Evolutionary conservation across 2,329 filamentous ascomycete species (phyloP).

Genomic region (Monilinia fructicola): DNA sequence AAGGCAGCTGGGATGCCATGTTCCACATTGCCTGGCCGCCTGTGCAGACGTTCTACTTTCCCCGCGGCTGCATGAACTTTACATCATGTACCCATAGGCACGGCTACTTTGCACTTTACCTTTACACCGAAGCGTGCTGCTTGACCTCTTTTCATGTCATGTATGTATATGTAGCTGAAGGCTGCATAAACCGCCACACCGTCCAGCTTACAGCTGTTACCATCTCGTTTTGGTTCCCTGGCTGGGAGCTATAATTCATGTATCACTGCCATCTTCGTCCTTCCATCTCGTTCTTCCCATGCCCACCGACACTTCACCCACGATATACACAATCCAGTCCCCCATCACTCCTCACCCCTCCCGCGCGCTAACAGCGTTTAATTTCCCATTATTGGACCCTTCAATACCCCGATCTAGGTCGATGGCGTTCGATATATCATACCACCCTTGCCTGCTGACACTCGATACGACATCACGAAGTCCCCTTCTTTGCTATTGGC

Average conservation of each 20-base stretch:
- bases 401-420: constrained; percentile 16
- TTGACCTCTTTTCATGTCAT: background rate
- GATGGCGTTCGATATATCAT: constrained; percentile 25
- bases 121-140: constrained; percentile 16
- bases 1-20: background rate
- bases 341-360: constrained; percentile 2
- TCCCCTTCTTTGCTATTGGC: constrained; percentile 2
- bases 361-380: constrained; percentile 26
- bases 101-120: constrained; percentile 15
- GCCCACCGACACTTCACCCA: background rate
- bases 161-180: constrained; percentile 11
- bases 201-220: constrained; percentile 5
- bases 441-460: constrained; percentile 24
- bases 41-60: constrained; percentile 19
- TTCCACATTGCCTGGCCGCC: background rate
- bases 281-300: background rate
- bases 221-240: background rate
- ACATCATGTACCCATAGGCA: constrained; percentile 15
- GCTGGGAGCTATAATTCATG: constrained; percentile 5
- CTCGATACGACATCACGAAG: constrained; percentile 12
- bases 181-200: constrained; percentile 3
- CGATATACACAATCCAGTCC: constrained; percentile 6
- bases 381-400: constrained; percentile 21
- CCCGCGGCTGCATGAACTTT: constrained; percentile 20
- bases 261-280: background rate